Percentiles rank a stretch among this genome's conserved stretches.
Conservation (phyloP, 106 monocot genomes). For the Phalaenopsis equestris region DNA sequence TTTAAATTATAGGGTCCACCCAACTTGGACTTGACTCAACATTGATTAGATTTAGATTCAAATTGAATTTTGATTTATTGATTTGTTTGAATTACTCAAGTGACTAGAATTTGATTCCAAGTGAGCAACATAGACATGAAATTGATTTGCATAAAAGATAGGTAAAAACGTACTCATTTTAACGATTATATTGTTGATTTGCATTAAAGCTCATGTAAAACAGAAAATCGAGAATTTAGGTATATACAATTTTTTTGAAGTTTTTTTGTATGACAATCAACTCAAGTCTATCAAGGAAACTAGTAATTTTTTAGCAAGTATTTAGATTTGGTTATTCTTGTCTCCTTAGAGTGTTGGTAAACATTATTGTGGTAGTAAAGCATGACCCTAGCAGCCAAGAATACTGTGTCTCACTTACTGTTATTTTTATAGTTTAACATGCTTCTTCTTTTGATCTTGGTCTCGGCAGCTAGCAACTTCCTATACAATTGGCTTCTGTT, state of each 20-base stretch:
- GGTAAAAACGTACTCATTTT: neutral
- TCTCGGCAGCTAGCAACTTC: neutral
- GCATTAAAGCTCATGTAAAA: neutral
- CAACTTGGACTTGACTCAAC: neutral
- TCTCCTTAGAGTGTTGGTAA: neutral
- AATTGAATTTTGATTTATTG: neutral
- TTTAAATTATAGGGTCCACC: neutral
- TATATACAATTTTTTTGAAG: neutral
- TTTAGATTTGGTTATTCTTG: neutral
- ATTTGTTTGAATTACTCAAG: neutral
- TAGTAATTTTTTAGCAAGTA: neutral
- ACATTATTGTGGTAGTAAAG: neutral
- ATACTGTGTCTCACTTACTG: neutral
- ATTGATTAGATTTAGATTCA: neutral
- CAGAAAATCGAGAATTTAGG: neutral
- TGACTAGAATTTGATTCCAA: neutral
- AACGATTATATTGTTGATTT: neutral
- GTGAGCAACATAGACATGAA: neutral
- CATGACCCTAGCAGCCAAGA: neutral
- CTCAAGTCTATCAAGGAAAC: neutral
- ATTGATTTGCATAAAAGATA: neutral
- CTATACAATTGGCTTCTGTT: neutral
- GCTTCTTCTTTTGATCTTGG: neutral
- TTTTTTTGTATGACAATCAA: neutral
- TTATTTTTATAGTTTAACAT: neutral